Evolutionary conservation across 1,284 basidiomycete genomes (phyloP).

Genomic region (Pholiota adiposa): DNA sequence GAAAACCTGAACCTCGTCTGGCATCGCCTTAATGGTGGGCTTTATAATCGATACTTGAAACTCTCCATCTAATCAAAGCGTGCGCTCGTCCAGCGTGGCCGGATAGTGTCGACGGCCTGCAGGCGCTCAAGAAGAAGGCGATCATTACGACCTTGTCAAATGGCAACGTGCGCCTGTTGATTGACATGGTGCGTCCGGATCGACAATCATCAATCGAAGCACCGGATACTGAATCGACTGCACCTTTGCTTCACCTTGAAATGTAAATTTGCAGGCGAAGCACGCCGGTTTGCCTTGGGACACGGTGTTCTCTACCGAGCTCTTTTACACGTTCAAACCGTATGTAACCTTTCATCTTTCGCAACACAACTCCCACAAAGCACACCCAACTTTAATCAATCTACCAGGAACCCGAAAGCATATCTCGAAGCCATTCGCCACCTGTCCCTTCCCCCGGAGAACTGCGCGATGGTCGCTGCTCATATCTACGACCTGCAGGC

Average conservation of each 20-base stretch:
- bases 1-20: slow-evolving; percentile 51
- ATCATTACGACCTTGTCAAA: slow-evolving; percentile 64
- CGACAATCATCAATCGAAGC: background rate
- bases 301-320: slow-evolving; percentile 58
- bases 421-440: slow-evolving; percentile 56
- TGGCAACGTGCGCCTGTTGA: slow-evolving; percentile 60
- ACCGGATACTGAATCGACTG: background rate
- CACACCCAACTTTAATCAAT: background rate
- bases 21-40: slow-evolving; percentile 57
- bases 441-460: slow-evolving; percentile 51
- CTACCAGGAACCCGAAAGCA: slow-evolving; percentile 50
- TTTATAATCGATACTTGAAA: background rate
- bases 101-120: slow-evolving; percentile 53
- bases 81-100: slow-evolving; percentile 50
- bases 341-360: slow-evolving; percentile 31
- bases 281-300: slow-evolving; percentile 66
- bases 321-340: slow-evolving; percentile 68
- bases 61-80: background rate
- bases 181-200: slow-evolving; percentile 54
- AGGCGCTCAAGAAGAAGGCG: slow-evolving; percentile 51
- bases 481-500: slow-evolving; percentile 61
- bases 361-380: background rate
- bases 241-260: background rate
- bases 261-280: slow-evolving; percentile 48
- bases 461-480: slow-evolving; percentile 67